A percentile compares a stretch with the other conserved stretches of the same genome.
These are phyloP conservation scores for Penicillium sp. DNA, from an alignment of 2,329 filamentous ascomycete genomes.

Conservation along the genomic window DNA sequence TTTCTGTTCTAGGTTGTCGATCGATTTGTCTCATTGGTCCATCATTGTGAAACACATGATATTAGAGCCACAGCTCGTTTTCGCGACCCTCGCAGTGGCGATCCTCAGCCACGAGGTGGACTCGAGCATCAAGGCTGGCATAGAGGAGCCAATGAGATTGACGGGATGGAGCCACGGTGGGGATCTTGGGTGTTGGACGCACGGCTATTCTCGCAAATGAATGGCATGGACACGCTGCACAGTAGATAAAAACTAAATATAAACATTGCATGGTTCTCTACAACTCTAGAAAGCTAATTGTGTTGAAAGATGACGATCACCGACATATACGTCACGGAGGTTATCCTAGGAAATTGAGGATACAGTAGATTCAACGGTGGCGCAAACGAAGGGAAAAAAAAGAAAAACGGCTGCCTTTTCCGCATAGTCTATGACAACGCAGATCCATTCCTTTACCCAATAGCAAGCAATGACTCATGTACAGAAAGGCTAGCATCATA, in stretches of 20 bases:
- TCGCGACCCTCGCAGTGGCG: not conserved
- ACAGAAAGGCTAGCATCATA: not conserved
- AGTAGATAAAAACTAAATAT: not conserved
- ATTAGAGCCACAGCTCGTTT: not conserved
- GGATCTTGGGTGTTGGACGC: not conserved
- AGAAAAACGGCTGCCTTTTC: constrained; percentile 6
- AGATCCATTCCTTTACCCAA: not conserved
- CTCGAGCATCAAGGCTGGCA: not conserved
- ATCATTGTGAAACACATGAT: not conserved
- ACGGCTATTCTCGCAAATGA: constrained; percentile 2
- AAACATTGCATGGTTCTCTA: not conserved
- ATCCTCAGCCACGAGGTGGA: not conserved
- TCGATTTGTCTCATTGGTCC: not conserved
- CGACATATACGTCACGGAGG: not conserved
- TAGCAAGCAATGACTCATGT: not conserved
- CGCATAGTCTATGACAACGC: not conserved
- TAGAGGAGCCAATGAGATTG: not conserved
- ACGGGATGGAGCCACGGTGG: not conserved
- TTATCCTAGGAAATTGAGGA: not conserved
- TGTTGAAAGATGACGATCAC: not conserved
- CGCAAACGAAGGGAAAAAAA: not conserved
- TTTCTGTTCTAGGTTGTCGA: not conserved
- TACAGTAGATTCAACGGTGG: not conserved
- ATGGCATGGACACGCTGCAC: not conserved
- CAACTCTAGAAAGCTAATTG: not conserved